A percentile compares a stretch with the other conserved stretches of the same genome.
phyloP scores from a whole-genome alignment of 148 eudicot species.

The Drosera capensis region DNA sequence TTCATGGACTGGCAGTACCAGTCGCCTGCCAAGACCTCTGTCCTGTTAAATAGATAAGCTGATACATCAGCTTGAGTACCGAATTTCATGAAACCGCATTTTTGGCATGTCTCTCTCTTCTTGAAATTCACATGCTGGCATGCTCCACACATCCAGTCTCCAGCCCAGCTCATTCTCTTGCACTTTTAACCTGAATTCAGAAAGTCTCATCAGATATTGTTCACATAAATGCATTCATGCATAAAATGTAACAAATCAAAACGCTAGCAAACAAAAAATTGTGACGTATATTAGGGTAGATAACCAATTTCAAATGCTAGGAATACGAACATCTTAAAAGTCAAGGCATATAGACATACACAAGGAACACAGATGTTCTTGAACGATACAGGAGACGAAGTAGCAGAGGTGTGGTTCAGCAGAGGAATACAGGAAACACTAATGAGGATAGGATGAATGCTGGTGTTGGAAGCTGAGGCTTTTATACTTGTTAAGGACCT shows the following conservation, averaged over 20 bases:
- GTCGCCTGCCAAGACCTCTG: slow-evolving; percentile 62
- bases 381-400: no score
- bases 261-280: neutral
- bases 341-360: no score
- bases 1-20: slow-evolving; percentile 62
- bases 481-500: neutral
- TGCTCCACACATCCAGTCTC: slow-evolving; percentile 82
- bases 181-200: neutral
- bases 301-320: no score
- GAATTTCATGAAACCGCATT: slow-evolving; percentile 45
- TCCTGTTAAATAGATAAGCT: slow-evolving; percentile 17
- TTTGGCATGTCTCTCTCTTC: slow-evolving; percentile 59
- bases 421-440: neutral
- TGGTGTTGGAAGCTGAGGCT: neutral
- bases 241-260: no score
- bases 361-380: no score
- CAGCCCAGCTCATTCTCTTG: slow-evolving; percentile 43
- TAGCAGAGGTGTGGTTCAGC: neutral
- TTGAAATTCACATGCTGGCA: slow-evolving; percentile 79
- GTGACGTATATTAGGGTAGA: no score
- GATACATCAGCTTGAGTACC: slow-evolving; percentile 24
- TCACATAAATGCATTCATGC: neutral
- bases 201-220: neutral
- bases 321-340: no score
- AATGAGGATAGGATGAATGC: neutral